Evolutionary conservation across 257 asterid genomes (phyloP).

Genomic region (Solanum sitiens): DNA sequence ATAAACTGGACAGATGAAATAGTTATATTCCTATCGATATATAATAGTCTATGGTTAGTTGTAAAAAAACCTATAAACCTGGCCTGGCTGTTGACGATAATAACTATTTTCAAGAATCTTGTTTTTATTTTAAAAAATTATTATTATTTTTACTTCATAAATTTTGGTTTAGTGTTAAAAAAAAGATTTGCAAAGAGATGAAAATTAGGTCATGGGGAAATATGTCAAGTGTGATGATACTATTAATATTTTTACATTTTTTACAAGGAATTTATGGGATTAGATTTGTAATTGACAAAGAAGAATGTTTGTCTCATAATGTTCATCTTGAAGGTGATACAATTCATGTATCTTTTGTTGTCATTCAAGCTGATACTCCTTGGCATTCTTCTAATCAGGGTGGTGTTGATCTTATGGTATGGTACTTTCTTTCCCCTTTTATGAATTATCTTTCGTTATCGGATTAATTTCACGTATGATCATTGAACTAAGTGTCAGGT

Average conservation of each 20-base stretch:
- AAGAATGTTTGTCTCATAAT: conserved; percentile 85
- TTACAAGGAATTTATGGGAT: conserved; percentile 51
- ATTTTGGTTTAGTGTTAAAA: background rate
- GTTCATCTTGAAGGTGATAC: conserved; percentile 71
- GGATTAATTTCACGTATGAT: background rate
- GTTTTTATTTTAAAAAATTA: background rate
- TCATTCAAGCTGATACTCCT: conserved; percentile 64
- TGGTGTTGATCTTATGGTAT: conserved; percentile 84
- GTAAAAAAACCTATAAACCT: background rate
- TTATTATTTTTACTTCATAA: background rate
- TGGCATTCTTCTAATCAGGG: conserved; percentile 82
- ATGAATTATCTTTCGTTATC: background rate
- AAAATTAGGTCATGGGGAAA: background rate
- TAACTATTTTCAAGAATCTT: background rate
- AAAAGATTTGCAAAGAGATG: background rate
- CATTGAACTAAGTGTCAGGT: background rate
- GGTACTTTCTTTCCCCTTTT: background rate
- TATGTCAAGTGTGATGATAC: conserved; percentile 9
- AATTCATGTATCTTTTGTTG: conserved; percentile 82
- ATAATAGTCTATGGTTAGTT: background rate
- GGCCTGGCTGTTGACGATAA: background rate
- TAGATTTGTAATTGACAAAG: conserved; percentile 80
- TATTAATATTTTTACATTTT: conserved; percentile 19
- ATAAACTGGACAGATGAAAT: background rate
- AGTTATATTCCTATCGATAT: background rate